Percentiles rank a stretch among this genome's conserved stretches.
These are phyloP conservation scores for Colletotrichum orbiculare DNA, from an alignment of 2,329 filamentous ascomycete genomes.

Conservation along the genomic window DNA sequence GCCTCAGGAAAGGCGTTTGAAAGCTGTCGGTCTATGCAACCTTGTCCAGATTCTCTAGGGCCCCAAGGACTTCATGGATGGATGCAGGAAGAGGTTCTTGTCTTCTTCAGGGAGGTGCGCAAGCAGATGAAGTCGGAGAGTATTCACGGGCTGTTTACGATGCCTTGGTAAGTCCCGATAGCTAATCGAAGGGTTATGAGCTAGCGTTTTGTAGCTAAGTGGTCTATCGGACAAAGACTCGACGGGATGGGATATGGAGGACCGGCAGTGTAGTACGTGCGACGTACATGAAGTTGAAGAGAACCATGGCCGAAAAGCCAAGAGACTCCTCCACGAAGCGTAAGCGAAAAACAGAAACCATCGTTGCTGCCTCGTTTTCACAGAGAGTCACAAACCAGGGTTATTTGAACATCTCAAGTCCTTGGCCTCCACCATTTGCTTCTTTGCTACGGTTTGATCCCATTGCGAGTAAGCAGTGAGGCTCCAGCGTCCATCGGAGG, in stretches of 20 bases:
- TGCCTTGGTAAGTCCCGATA: not conserved
- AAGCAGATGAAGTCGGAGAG: not conserved
- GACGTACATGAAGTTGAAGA: too few relatives aligned
- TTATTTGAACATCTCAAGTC: not conserved
- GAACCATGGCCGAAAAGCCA: too few relatives aligned
- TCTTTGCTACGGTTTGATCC: conserved; percentile 2
- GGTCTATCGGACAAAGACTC: not conserved
- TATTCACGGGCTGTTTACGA: not conserved
- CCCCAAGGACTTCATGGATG: not conserved
- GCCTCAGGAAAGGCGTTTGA: not conserved
- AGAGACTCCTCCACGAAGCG: too few relatives aligned
- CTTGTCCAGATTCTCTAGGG: not conserved
- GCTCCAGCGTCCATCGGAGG: conserved; percentile 54
- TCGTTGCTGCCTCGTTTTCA: not conserved
- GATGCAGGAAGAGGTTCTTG: not conserved
- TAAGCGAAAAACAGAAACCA: too few relatives aligned
- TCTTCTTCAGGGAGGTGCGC: not conserved
- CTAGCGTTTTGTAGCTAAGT: not conserved
- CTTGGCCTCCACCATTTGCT: not conserved
- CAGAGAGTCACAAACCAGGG: too few relatives aligned
- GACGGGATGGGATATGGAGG: not conserved
- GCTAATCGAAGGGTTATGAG: not conserved
- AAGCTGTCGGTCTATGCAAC: not conserved
- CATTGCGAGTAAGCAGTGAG: not conserved
- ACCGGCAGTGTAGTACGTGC: too few relatives aligned